Conservation (phyloP, 768 basidiomycete genomes). For the Dioszegia hungarica region DNA sequence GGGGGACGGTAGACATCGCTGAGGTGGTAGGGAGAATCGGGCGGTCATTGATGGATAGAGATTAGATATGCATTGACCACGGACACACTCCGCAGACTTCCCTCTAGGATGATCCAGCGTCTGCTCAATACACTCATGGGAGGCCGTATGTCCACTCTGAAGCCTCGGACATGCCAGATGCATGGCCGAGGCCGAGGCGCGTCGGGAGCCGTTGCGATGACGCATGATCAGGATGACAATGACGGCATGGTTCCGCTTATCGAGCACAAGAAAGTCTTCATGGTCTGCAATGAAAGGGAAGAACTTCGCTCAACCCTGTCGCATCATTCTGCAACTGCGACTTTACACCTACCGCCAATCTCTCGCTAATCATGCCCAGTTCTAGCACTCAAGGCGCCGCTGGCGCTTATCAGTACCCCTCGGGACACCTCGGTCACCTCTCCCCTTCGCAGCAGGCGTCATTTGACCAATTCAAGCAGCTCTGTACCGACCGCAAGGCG, state of each 20-base stretch:
- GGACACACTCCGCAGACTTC: too few relatives aligned
- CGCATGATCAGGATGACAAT: too few relatives aligned
- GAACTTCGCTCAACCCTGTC: too few relatives aligned
- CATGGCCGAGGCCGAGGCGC: background rate
- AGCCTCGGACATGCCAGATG: too few relatives aligned
- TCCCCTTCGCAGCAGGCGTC: background rate
- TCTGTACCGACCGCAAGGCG: slow-evolving; percentile 2
- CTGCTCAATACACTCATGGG: too few relatives aligned
- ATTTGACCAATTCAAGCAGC: slow-evolving; percentile 12
- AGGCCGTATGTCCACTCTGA: too few relatives aligned
- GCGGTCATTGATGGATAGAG: background rate
- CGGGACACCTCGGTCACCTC: slow-evolving; percentile 15
- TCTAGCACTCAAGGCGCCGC: background rate
- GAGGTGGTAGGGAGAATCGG: background rate
- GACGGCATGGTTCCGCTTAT: too few relatives aligned
- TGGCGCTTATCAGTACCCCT: slow-evolving; percentile 3
- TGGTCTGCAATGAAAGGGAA: too few relatives aligned
- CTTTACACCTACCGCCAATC: too few relatives aligned
- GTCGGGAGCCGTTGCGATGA: too few relatives aligned
- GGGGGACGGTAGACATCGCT: background rate
- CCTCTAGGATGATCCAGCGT: too few relatives aligned
- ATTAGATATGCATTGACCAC: background rate
- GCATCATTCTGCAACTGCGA: too few relatives aligned
- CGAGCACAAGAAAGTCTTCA: background rate
- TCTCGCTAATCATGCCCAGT: background rate